These are phyloP conservation scores for Oehlia diaphana DNA, from an alignment of 192 early-diverging fungal species.

Conservation along the genomic window DNA sequence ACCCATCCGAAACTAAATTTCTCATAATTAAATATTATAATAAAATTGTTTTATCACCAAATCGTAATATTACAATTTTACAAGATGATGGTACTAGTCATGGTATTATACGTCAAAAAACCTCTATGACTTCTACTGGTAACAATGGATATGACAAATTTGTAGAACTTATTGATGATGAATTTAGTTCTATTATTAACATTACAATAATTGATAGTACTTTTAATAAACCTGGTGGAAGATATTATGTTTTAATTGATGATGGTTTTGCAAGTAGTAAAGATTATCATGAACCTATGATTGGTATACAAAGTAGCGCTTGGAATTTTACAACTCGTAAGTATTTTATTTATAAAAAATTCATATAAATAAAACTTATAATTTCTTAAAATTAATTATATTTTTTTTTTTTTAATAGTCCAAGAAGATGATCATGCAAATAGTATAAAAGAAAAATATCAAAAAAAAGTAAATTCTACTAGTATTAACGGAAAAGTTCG, in stretches of 20 bases:
- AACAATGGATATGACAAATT: too few species aligned
- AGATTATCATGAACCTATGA: not conserved
- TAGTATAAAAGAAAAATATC: too few species aligned
- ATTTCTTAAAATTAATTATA: too few species aligned
- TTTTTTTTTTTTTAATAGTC: too few species aligned
- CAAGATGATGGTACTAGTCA: not conserved
- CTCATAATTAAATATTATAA: not conserved
- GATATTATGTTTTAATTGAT: slow-evolving; percentile 18
- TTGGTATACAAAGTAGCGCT: not conserved
- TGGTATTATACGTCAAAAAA: not conserved
- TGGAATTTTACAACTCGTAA: not conserved
- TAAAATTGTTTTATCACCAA: not conserved
- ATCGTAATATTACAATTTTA: not conserved
- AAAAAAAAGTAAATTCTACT: not conserved
- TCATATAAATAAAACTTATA: too few species aligned
- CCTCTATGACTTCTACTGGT: too few species aligned
- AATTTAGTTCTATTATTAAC: not conserved
- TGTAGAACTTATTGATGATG: not conserved
- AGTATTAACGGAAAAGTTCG: not conserved
- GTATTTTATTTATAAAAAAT: too few species aligned
- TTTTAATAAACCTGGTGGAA: not conserved
- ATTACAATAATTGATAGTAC: not conserved
- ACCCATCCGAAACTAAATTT: too few species aligned
- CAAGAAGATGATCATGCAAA: too few species aligned
- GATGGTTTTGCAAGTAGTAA: not conserved